Base-by-base conservation (phyloP, 1,284 basidiomycete genomes). In the Tranzscheliella williamsii region DNA sequence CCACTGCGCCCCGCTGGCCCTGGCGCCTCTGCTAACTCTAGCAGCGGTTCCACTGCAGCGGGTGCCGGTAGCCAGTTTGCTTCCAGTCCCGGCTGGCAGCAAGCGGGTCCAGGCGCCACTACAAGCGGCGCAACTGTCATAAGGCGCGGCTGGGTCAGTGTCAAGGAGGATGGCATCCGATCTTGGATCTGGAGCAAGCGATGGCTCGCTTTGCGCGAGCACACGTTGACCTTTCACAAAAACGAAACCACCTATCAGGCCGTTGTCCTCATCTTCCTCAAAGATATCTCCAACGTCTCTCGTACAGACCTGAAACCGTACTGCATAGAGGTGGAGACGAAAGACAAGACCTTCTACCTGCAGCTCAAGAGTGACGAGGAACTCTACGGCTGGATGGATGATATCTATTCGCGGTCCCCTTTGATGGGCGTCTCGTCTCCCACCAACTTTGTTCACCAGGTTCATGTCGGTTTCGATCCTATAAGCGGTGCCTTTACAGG, bases 401-500 rank as follows among this genome's bases (percentile, higher is more conserved):
- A 95, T 73, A 88, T 98, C 53, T 96, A 97, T 79, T 86, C 85
- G 6, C 85, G 92, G 42, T 91, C 89, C 66, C 91, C 93, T 0
- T 82, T 94, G 37, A 90, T 91, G 86, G 91, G 92, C 29, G 90
- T 94, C 18, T 88, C 88, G 72, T 88, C 88, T 64, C 94, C 94
- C 0, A 96, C 91, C 15, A 93, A 98, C 80, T 97, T 97, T 76
- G 91, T 95, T 1, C 94, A 97, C 81, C 91, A 95, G 78, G 91
- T 97, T 3, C 94, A 98, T 78, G 94, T 98, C 54, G 93, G 93
- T 5, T 97, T 95, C 72, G 94, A 98, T 79, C 90, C 92, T 0
- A 83, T 91, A 36, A 89, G 88, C 29, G 93, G 94, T 13, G 91
- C 87, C 6, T 96, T 96, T 78, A 96, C 91, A 5, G 94, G 94